A percentile compares a stretch with the other conserved stretches of the same genome.
phyloP scores from a whole-genome alignment of 2,329 filamentous ascomycete species.

The Gyromitra esculenta region DNA sequence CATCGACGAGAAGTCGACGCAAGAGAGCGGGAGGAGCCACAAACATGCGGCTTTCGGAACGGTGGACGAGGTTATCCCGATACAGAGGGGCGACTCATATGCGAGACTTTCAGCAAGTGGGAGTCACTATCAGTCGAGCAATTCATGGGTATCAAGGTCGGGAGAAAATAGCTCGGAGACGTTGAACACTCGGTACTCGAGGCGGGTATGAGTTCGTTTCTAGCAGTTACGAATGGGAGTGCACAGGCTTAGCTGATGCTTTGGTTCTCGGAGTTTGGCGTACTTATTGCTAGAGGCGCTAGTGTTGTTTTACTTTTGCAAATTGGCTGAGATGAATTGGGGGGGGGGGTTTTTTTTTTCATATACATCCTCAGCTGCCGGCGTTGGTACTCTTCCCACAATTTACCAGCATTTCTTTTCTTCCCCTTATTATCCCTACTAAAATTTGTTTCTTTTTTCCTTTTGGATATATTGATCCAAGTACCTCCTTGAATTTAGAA shows the following conservation, averaged over 20 bases:
- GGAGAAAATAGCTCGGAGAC: constrained; percentile 12
- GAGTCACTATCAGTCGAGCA: constrained; percentile 38
- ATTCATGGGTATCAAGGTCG: constrained; percentile 40
- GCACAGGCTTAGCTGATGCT: not conserved
- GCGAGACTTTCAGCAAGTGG: constrained; percentile 31
- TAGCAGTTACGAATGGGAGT: not conserved
- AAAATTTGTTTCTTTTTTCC: too few species aligned
- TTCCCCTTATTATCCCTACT: not conserved
- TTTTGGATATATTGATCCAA: too few species aligned
- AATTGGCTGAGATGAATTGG: not conserved
- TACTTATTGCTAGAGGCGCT: not conserved
- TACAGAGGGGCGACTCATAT: constrained; percentile 60
- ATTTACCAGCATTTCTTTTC: not conserved
- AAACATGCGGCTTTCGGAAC: constrained; percentile 62
- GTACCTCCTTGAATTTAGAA: too few species aligned
- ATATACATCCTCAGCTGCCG: not conserved
- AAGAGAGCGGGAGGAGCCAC: constrained; percentile 58
- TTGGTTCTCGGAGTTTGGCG: constrained; percentile 2
- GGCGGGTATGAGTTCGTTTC: not conserved
- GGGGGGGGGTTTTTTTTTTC: not conserved
- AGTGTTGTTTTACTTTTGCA: not conserved
- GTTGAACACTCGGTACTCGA: constrained; percentile 25
- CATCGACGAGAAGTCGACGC: constrained; percentile 58
- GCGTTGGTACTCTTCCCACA: not conserved
- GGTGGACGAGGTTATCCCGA: constrained; percentile 60